Conservation (phyloP, 1,284 basidiomycete species). For the Agroathelia rolfsii region DNA sequence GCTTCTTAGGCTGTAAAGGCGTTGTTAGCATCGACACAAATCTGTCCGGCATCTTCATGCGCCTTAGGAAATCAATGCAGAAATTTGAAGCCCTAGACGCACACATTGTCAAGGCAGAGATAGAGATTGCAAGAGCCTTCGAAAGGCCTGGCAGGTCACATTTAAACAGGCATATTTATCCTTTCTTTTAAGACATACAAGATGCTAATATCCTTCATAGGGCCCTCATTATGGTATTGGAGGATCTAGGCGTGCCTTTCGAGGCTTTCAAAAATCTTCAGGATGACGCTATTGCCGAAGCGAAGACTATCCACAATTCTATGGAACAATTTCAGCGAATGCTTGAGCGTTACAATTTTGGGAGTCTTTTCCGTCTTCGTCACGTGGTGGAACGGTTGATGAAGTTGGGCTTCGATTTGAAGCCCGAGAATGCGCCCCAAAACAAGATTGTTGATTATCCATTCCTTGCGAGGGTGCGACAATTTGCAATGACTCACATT, state of each 20-base stretch:
- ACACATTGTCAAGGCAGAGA: conserved; percentile 33
- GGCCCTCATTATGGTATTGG: conserved; percentile 61
- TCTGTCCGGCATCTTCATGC: conserved; percentile 46
- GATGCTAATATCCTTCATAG: conserved; percentile 22
- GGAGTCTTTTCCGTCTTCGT: conserved; percentile 37
- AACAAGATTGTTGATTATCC: conserved; percentile 34
- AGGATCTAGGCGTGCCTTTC: conserved; percentile 48
- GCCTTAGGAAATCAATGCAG: conserved; percentile 59
- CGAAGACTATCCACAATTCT: conserved; percentile 45
- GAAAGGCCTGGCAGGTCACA: conserved; percentile 44
- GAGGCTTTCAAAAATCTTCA: conserved; percentile 50
- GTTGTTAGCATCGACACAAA: conserved; percentile 56
- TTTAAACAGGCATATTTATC: conserved; percentile 45
- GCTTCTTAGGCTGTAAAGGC: conserved; percentile 71
- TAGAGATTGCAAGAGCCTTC: conserved; percentile 65
- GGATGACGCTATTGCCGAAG: conserved; percentile 36
- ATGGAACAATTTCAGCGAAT: conserved; percentile 35
- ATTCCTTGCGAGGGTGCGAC: conserved; percentile 47
- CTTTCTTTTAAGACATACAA: conserved; percentile 1
- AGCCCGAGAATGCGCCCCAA: conserved; percentile 22
- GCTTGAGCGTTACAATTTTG: conserved; percentile 41
- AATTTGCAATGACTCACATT: conserved; percentile 49
- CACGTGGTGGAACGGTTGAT: conserved; percentile 40
- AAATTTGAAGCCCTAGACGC: conserved; percentile 52
- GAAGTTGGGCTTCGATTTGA: conserved; percentile 37